Evolutionary conservation across 768 basidiomycete species (phyloP), one percentile per base, ranked within the genome.

Genomic region (Mycena haematopus): DNA sequence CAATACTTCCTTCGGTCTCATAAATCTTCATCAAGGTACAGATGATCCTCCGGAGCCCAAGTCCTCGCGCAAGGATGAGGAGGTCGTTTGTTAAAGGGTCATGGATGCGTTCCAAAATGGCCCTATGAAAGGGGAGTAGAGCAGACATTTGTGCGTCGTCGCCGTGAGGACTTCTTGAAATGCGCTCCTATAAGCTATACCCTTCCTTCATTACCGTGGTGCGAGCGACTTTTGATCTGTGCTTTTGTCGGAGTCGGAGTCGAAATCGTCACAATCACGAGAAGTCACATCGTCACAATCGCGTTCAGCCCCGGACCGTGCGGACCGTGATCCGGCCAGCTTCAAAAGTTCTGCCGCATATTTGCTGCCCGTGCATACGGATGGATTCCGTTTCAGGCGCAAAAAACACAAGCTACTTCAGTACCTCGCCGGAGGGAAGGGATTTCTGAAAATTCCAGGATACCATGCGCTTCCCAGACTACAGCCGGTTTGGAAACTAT

Each of bases 1-100:
- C 84, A 17, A 97, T 84, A 70, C 85, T 95, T 62, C 88, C 84
- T 35, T 92, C 87, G 22, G 90, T 85, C 78, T 95, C 92, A 72
- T 96, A 99, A 42, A 96, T 92, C 77, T 96, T 92, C 79, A 99
- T 82, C 42, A 99, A 83, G 0, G 89, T 91, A 77, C 93, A 95
- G 46, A 95, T 73, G 55, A 97, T 82, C 60, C 88, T 81, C 14
- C 96, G 85, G 63, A 99, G 78, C 0, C 97, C 97, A 2, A 99
- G 83, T 0, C 97, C 97, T 33, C 96, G 90, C 1, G 93, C 96
- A 33, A 99, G 78, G 44, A 99, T 74, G 40, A 92, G 75, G 10
- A 93, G 78, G 67, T 92, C 91, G 68, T 81, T 90, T 9, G 85
- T 89, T 13, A 83, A 81, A 36, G 91, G 91, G 74, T 92, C 90